These are phyloP conservation scores for Penicillium macrosclerotiorum DNA, from an alignment of 495 filamentous ascomycete species.

Conservation along the genomic window DNA sequence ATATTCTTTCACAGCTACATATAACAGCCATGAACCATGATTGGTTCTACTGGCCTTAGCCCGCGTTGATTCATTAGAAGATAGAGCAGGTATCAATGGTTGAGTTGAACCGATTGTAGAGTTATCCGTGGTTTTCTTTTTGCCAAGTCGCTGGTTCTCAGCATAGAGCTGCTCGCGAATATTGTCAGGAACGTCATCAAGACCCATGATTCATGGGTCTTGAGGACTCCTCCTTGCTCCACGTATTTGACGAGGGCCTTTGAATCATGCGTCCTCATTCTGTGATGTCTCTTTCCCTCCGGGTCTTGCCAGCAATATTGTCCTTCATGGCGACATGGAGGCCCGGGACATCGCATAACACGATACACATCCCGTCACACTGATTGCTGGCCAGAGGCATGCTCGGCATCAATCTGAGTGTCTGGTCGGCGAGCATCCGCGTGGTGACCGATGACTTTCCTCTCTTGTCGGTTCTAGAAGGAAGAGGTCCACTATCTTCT, in stretches of 20 bases:
- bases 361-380: conserved; percentile 15
- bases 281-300: conserved; percentile 12
- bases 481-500: conserved; percentile 6
- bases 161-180: conserved; percentile 9
- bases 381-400: conserved; percentile 7
- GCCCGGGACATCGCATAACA: conserved; percentile 18
- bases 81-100: background rate
- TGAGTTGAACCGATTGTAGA: background rate
- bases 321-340: conserved; percentile 19
- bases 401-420: conserved; percentile 17
- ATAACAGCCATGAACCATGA: background rate
- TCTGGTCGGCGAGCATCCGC: conserved; percentile 16
- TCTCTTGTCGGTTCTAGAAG: conserved; percentile 13
- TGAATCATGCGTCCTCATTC: conserved; percentile 7
- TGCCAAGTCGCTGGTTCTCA: conserved; percentile 6
- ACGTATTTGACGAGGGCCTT: conserved; percentile 18
- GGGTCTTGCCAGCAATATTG: conserved; percentile 23
- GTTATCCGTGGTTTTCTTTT: conserved; percentile 1
- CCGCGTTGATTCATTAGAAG: background rate
- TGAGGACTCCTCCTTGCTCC: conserved; percentile 12
- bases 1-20: conserved; percentile 2
- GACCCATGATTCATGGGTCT: no score
- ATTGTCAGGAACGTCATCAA: conserved; percentile 17
- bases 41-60: background rate
- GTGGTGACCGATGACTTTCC: conserved; percentile 12